Conservation (phyloP, 768 basidiomycete species). For the Psilocybe sp. region DNA sequence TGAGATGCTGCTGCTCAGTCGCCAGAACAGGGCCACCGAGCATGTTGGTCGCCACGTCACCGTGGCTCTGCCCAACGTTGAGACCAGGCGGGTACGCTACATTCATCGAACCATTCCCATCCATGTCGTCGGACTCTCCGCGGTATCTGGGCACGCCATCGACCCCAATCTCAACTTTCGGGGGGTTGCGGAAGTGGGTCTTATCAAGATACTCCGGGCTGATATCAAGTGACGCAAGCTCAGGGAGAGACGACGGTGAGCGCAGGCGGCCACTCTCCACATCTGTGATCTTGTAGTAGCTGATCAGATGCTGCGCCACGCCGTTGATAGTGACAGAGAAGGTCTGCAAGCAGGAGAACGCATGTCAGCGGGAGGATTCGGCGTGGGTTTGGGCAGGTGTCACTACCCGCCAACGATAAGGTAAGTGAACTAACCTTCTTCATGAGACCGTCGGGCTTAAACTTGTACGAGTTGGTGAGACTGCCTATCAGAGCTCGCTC, state of each 20-base stretch:
- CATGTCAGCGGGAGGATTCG: neutral
- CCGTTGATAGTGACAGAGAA: slow-evolving; percentile 87
- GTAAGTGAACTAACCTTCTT: slow-evolving; percentile 73
- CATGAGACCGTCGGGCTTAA: slow-evolving; percentile 91
- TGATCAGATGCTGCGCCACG: slow-evolving; percentile 88
- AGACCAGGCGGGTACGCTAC: too few relatives aligned
- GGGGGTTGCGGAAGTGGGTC: slow-evolving; percentile 88
- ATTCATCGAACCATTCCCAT: slow-evolving; percentile 19
- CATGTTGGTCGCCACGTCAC: too few relatives aligned
- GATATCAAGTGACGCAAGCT: slow-evolving; percentile 84
- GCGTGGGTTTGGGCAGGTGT: neutral
- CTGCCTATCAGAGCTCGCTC: slow-evolving; percentile 87
- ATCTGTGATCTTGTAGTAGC: slow-evolving; percentile 92
- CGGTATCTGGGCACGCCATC: slow-evolving; percentile 83
- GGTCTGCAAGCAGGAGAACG: slow-evolving; percentile 51
- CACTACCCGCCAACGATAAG: neutral
- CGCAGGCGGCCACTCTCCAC: slow-evolving; percentile 86
- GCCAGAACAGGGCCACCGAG: too few relatives aligned
- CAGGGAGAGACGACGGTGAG: slow-evolving; percentile 83
- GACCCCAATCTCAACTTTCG: slow-evolving; percentile 80
- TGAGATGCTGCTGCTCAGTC: too few relatives aligned
- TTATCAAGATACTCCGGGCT: slow-evolving; percentile 86
- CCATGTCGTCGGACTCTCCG: slow-evolving; percentile 77
- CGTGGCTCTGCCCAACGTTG: too few relatives aligned
- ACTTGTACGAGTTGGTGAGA: slow-evolving; percentile 90